Evolutionary conservation across 2,329 filamentous ascomycete species (phyloP).

Genomic region (Aspergillus tubingensis): DNA sequence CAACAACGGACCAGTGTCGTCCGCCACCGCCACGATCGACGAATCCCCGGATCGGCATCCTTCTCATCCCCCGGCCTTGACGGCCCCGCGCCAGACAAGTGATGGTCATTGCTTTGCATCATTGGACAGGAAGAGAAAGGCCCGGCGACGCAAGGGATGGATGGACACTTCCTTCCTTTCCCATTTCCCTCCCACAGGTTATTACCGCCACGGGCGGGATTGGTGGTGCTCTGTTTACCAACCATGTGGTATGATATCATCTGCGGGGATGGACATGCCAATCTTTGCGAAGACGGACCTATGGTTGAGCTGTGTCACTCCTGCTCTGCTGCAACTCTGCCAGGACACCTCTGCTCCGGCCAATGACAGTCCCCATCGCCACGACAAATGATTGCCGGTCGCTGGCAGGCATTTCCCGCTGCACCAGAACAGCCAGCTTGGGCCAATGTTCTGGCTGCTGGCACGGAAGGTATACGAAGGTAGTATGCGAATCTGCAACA

Average conservation of each 20-base stretch:
- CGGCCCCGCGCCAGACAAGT: background rate
- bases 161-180: background rate
- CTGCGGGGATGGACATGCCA: background rate
- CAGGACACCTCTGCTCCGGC: background rate
- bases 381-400: background rate
- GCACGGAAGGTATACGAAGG: too few relatives aligned
- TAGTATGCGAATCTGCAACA: too few relatives aligned
- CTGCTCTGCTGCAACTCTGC: background rate
- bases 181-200: too few relatives aligned
- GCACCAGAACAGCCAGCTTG: too few relatives aligned
- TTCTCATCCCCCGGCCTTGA: background rate
- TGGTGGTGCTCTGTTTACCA: background rate
- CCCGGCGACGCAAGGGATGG: constrained; percentile 10
- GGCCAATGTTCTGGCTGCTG: too few relatives aligned
- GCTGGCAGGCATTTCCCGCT: too few relatives aligned
- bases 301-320: background rate
- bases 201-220: too few relatives aligned
- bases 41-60: background rate
- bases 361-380: background rate
- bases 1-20: constrained; percentile 18
- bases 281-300: background rate
- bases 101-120: background rate
- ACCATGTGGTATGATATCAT: constrained; percentile 21
- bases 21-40: constrained; percentile 6
- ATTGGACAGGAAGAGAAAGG: background rate